Conservation (phyloP, 1,284 basidiomycete genomes). For the Melampsora americana region DNA sequence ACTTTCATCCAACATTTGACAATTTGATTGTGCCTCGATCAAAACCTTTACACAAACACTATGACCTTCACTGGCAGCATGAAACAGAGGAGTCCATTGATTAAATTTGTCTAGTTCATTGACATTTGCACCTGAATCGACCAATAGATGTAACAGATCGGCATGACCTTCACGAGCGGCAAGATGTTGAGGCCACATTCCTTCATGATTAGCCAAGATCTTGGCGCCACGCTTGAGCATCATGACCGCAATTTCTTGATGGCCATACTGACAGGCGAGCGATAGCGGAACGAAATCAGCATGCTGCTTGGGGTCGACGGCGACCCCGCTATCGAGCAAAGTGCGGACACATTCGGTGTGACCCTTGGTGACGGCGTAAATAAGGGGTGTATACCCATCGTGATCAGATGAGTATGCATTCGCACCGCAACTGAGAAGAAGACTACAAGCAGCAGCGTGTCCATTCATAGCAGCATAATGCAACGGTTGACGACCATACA, state of each 20-base stretch:
- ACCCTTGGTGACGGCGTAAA: constrained; percentile 87
- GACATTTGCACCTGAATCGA: constrained; percentile 59
- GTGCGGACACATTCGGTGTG: constrained; percentile 74
- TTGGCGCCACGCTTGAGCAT: constrained; percentile 74
- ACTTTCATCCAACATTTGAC: constrained; percentile 76
- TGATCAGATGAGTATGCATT: constrained; percentile 72
- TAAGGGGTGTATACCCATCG: constrained; percentile 89
- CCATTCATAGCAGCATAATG: constrained; percentile 97
- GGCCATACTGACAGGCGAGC: constrained; percentile 83
- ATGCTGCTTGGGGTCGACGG: constrained; percentile 52
- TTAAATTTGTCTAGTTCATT: constrained; percentile 62
- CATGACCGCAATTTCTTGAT: constrained; percentile 75
- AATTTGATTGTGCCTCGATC: constrained; percentile 72
- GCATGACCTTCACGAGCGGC: constrained; percentile 92
- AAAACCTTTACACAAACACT: constrained; percentile 71
- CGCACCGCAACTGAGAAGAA: constrained; percentile 68
- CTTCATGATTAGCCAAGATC: constrained; percentile 82
- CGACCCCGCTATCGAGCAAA: constrained; percentile 67
- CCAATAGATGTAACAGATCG: constrained; percentile 74
- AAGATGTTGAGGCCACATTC: constrained; percentile 94
- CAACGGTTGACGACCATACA: constrained; percentile 86
- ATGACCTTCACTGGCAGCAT: constrained; percentile 87
- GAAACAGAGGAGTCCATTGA: constrained; percentile 96
- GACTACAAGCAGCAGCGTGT: constrained; percentile 70
- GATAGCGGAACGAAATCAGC: constrained; percentile 79